Evolutionary conservation across 1,284 basidiomycete species (phyloP).

Genomic region (Anthracocystis setariae): DNA sequence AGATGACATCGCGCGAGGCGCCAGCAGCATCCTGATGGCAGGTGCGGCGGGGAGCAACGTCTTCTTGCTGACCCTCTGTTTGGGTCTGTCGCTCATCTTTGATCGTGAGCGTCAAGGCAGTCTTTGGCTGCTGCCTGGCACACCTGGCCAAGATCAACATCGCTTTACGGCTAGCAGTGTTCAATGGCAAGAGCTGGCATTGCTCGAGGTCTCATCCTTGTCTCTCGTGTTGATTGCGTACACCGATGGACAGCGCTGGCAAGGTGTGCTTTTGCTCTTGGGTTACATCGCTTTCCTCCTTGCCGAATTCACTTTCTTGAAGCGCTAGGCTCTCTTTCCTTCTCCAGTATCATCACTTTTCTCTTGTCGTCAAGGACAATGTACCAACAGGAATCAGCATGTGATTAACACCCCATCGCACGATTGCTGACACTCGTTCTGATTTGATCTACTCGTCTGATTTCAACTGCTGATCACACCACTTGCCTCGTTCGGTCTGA

Average conservation of each 20-base stretch:
- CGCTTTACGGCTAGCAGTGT: slow-evolving; percentile 29
- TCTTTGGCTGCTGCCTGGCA: no score
- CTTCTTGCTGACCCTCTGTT: slow-evolving; percentile 65
- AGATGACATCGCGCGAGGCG: slow-evolving; percentile 43
- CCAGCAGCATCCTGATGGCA: slow-evolving; percentile 63
- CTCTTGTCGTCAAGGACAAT: neutral
- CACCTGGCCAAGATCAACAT: slow-evolving; percentile 4
- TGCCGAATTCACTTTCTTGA: slow-evolving; percentile 42
- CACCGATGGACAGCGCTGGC: slow-evolving; percentile 44
- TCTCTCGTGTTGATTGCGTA: slow-evolving; percentile 46
- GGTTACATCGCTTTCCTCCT: slow-evolving; percentile 50
- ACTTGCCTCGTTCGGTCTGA: slow-evolving; percentile 28
- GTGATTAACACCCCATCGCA: neutral
- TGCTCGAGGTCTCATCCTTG: slow-evolving; percentile 36
- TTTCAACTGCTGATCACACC: slow-evolving; percentile 40
- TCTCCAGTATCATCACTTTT: neutral
- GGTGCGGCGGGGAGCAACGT: slow-evolving; percentile 66
- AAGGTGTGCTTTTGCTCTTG: slow-evolving; percentile 40
- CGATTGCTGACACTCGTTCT: neutral
- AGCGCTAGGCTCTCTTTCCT: slow-evolving; percentile 10
- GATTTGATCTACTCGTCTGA: neutral
- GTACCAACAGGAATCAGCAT: neutral
- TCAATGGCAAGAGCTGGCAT: slow-evolving; percentile 35
- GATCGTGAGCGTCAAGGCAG: slow-evolving; percentile 6
- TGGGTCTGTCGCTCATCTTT: slow-evolving; percentile 61